These are phyloP conservation scores for Eurotiales sp. DNA, from an alignment of 2,329 filamentous ascomycete genomes.

Conservation along the genomic window DNA sequence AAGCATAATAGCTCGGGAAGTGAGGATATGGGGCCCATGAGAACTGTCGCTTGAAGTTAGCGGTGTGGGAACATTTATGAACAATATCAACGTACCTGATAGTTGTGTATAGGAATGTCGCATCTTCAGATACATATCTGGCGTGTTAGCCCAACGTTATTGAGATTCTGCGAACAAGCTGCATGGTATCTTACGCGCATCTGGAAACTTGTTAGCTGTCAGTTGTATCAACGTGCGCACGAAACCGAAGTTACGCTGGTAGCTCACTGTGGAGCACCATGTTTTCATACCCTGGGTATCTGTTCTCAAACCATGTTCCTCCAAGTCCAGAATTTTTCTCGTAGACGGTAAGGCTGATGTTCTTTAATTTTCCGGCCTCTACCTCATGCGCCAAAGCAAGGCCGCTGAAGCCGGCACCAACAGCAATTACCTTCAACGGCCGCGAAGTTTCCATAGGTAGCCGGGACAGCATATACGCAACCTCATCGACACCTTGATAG, in stretches of 20 bases:
- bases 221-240: too few relatives aligned
- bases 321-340: background rate
- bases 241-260: background rate
- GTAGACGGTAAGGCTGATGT: background rate
- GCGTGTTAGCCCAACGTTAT: too few relatives aligned
- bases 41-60: too few relatives aligned
- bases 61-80: too few relatives aligned
- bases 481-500: too few relatives aligned
- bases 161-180: too few relatives aligned
- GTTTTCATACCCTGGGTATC: too few relatives aligned
- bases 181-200: too few relatives aligned
- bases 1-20: background rate
- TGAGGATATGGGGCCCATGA: background rate
- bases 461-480: too few relatives aligned
- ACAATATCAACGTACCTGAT: too few relatives aligned
- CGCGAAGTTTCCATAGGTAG: slow-evolving; percentile 18
- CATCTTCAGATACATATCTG: background rate
- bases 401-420: background rate
- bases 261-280: too few relatives aligned
- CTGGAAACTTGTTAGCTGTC: too few relatives aligned
- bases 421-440: slow-evolving; percentile 16
- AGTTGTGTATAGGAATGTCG: slow-evolving; percentile 1
- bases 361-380: background rate
- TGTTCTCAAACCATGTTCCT: background rate
- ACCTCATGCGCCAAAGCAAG: background rate